These are phyloP conservation scores for Psilocybe tampanensis DNA, from an alignment of 768 basidiomycete genomes.

Conservation along the genomic window DNA sequence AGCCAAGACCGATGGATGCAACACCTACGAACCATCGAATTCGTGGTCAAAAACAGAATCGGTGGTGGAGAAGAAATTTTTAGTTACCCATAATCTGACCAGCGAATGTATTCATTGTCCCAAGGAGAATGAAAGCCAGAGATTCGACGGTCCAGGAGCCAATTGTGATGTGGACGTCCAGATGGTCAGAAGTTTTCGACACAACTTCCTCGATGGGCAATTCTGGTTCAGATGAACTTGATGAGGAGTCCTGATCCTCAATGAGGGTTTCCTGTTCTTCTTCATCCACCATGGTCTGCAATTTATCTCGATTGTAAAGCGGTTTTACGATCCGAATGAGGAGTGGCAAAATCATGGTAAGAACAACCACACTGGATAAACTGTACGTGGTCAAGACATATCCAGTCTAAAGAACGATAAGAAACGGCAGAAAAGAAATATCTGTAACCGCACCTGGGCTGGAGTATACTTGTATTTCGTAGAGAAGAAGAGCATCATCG, in stretches of 20 bases:
- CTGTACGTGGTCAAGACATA: conserved; percentile 13
- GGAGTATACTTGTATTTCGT: conserved; percentile 13
- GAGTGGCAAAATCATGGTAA: conserved; percentile 2
- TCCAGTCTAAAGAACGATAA: conserved; percentile 1
- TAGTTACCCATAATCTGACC: conserved; percentile 8
- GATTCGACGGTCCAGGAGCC: conserved; percentile 12
- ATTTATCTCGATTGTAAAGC: neutral
- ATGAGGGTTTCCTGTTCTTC: neutral
- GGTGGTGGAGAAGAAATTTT: neutral
- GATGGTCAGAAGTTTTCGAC: conserved; percentile 13
- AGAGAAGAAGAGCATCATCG: conserved; percentile 12
- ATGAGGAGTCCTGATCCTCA: neutral
- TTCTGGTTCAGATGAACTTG: neutral
- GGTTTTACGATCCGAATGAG: conserved; percentile 7
- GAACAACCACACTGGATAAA: conserved; percentile 7
- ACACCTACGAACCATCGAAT: conserved; percentile 1
- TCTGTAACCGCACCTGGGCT: conserved; percentile 2
- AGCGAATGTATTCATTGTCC: neutral
- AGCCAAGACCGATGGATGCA: conserved; percentile 13
- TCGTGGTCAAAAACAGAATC: too few relatives aligned
- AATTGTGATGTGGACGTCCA: conserved; percentile 14
- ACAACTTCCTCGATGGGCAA: conserved; percentile 1
- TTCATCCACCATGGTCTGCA: neutral
- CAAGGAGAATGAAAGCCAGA: conserved; percentile 5
- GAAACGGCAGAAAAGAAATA: neutral